Percentiles rank a stretch among this genome's conserved stretches.
These are phyloP conservation scores for Tetraselmis striata DNA, from an alignment of 139 green algal genomes.

Conservation along the genomic window DNA sequence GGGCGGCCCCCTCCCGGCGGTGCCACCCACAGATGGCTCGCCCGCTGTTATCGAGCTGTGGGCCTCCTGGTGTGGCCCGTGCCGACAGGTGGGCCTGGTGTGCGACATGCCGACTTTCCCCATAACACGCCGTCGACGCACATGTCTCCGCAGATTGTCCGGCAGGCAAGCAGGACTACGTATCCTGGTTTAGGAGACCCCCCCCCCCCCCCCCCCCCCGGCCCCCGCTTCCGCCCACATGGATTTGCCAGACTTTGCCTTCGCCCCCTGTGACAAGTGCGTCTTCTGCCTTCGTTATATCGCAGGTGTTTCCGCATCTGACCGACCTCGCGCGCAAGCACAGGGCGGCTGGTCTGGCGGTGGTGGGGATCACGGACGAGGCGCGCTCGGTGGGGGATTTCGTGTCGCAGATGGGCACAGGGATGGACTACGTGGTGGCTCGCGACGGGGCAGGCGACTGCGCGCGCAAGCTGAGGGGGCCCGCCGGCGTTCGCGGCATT, in stretches of 20 bases:
- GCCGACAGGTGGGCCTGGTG: conserved; percentile 18
- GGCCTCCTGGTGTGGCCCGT: conserved; percentile 37
- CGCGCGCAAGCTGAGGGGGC: conserved; percentile 13
- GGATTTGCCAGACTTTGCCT: too few species aligned
- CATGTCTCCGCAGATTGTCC: too few species aligned
- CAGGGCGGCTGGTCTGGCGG: conserved; percentile 13
- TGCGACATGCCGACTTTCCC: too few species aligned
- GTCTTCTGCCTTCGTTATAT: too few species aligned
- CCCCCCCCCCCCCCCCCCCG: too few species aligned
- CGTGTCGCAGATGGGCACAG: conserved; percentile 17
- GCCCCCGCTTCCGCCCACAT: too few species aligned
- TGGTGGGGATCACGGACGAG: conserved; percentile 31
- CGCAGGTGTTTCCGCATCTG: conserved; percentile 31
- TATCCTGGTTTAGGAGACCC: too few species aligned
- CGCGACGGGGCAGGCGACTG: conserved; percentile 7
- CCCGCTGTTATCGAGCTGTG: conserved; percentile 22
- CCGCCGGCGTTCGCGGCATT: conserved; percentile 26
- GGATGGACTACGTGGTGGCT: conserved; percentile 33
- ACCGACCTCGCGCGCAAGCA: conserved; percentile 20
- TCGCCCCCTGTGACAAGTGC: too few species aligned
- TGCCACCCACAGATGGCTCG: not conserved
- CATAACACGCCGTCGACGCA: too few species aligned
- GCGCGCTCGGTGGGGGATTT: conserved; percentile 15
- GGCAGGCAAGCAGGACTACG: too few species aligned
- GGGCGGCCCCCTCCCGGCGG: conserved; percentile 10